phyloP scores from a whole-genome alignment of 331 rosid species.

The Erythrophleum ivorense region DNA sequence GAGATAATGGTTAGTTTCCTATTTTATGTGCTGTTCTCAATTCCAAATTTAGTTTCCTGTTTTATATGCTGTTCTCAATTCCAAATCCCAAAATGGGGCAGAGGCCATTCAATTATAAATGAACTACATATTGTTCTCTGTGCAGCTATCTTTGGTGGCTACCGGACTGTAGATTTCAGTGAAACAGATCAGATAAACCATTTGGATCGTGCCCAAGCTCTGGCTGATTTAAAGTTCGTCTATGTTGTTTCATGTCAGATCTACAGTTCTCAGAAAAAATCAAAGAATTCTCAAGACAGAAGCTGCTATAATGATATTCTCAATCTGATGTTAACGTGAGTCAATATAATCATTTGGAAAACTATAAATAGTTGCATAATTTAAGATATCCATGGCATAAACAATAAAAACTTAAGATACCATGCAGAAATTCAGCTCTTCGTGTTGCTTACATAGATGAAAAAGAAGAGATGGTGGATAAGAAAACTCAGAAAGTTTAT shows the following conservation, averaged over 20 bases:
- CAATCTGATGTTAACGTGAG: constrained; percentile 85
- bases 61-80: constrained; percentile 10
- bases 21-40: constrained; percentile 12
- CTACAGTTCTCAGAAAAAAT: constrained; percentile 82
- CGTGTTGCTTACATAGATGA: constrained; percentile 96
- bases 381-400: constrained; percentile 35
- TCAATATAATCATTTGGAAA: constrained; percentile 38
- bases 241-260: constrained; percentile 96
- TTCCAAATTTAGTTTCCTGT: constrained; percentile 43
- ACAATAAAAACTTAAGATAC: constrained; percentile 33
- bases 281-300: constrained; percentile 57
- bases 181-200: constrained; percentile 40
- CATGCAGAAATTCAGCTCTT: constrained; percentile 73
- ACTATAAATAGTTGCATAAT: constrained; percentile 3
- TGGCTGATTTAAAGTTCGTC: constrained; percentile 91
- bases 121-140: constrained; percentile 33
- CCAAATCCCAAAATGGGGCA: constrained; percentile 7
- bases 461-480: constrained; percentile 62
- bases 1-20: constrained; percentile 64
- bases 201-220: constrained; percentile 64
- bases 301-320: constrained; percentile 74
- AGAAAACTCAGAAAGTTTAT: constrained; percentile 55
- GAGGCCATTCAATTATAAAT: constrained; percentile 23
- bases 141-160: constrained; percentile 60
- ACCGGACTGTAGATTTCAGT: constrained; percentile 36